Evolutionary conservation across 2,329 filamentous ascomycete species (phyloP).

Genomic region (Pseudodiploospora longispora): DNA sequence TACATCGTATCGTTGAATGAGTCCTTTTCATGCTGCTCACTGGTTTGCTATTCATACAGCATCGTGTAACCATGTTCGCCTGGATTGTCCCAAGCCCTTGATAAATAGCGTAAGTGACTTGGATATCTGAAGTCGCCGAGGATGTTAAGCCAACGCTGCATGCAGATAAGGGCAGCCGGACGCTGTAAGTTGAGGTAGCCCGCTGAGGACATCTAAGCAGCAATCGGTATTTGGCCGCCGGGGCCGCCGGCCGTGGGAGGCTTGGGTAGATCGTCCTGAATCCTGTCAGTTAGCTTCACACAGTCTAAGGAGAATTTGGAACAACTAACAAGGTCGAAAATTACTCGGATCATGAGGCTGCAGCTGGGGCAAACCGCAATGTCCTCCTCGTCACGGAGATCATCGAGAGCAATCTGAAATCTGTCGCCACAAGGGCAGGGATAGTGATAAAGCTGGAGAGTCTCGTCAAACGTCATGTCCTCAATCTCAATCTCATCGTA

Average conservation of each 20-base stretch:
- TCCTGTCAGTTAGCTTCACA: slow-evolving; percentile 2
- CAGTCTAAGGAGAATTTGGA: background rate
- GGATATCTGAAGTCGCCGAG: too few relatives aligned
- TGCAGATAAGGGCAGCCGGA: too few relatives aligned
- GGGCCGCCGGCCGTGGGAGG: slow-evolving; percentile 23
- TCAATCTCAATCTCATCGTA: slow-evolving; percentile 99
- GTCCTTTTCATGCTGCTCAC: too few relatives aligned
- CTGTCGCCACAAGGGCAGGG: slow-evolving; percentile 95
- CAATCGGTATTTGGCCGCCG: slow-evolving; percentile 29
- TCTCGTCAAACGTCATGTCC: slow-evolving; percentile 86
- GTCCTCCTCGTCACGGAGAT: slow-evolving; percentile 81
- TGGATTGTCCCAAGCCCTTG: too few relatives aligned
- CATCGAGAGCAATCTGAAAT: slow-evolving; percentile 81
- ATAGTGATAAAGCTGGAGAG: slow-evolving; percentile 84
- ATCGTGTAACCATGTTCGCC: too few relatives aligned
- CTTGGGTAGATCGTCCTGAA: slow-evolving; percentile 37
- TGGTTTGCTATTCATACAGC: too few relatives aligned
- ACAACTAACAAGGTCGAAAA: slow-evolving; percentile 72
- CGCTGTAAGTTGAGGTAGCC: too few relatives aligned
- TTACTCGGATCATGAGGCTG: slow-evolving; percentile 91
- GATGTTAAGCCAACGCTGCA: too few relatives aligned
- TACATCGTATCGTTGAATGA: too few relatives aligned
- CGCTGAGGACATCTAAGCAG: slow-evolving; percentile 23
- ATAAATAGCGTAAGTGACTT: too few relatives aligned
- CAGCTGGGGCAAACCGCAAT: slow-evolving; percentile 97